phyloP scores from a whole-genome alignment of 164 flowering plant species.

The Kingdonia uniflora region DNA sequence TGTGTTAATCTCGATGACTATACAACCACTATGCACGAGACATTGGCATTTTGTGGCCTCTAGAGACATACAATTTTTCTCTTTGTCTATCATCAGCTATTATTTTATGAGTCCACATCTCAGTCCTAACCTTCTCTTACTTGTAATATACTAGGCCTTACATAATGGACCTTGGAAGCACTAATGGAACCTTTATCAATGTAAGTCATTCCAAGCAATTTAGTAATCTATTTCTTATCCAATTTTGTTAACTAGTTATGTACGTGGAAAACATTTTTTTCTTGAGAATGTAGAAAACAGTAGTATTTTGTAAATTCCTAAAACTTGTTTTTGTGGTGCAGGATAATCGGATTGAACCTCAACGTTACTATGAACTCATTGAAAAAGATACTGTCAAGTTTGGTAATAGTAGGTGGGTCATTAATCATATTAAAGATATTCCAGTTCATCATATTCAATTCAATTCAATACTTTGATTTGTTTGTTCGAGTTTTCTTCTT shows the following conservation, averaged over 20 bases:
- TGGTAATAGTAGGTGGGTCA: constrained; percentile 84
- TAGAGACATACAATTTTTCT: too few species aligned
- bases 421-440: too few species aligned
- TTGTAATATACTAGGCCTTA: constrained; percentile 51
- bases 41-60: too few species aligned
- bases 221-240: too few species aligned
- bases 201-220: constrained; percentile 32
- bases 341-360: constrained; percentile 78
- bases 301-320: too few species aligned
- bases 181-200: constrained; percentile 85
- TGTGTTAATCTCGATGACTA: too few species aligned
- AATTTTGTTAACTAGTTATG: too few species aligned
- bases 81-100: too few species aligned
- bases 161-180: constrained; percentile 98
- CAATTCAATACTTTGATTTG: not conserved
- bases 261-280: too few species aligned
- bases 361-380: constrained; percentile 79
- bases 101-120: not conserved
- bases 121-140: constrained; percentile 1
- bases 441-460: too few species aligned
- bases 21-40: too few species aligned
- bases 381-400: constrained; percentile 85
- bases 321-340: constrained; percentile 24
- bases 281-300: too few species aligned
- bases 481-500: not conserved